phyloP scores from a whole-genome alignment of 2,329 filamentous ascomycete genomes.

The Cladophialophora bantiana region DNA sequence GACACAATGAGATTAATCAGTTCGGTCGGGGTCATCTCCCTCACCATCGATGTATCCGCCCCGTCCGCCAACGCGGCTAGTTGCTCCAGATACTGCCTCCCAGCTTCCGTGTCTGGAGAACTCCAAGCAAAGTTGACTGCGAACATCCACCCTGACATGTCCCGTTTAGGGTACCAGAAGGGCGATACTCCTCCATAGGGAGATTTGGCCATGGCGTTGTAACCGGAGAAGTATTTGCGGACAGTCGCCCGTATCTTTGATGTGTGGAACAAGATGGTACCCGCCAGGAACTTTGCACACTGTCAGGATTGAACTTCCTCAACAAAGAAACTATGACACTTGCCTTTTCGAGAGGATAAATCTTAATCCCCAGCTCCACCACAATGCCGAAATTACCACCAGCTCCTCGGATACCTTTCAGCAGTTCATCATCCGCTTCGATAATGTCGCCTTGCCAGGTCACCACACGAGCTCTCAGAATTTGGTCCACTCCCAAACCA shows the following conservation, averaged over 20 bases:
- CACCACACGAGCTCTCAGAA: conserved; percentile 17
- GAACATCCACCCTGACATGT: conserved; percentile 11
- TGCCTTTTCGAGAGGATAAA: conserved; percentile 18
- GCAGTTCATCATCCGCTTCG: conserved; percentile 15
- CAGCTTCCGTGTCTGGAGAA: conserved; percentile 14
- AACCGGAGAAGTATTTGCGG: conserved; percentile 16
- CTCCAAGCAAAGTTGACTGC: conserved; percentile 16
- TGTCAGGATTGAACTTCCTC: background rate
- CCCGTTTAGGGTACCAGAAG: conserved; percentile 14
- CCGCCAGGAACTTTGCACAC: conserved; percentile 5
- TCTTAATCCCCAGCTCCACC: conserved; percentile 19
- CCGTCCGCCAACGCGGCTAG: conserved; percentile 3
- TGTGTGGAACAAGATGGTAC: conserved; percentile 10
- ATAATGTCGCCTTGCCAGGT: conserved; percentile 15
- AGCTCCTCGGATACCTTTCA: conserved; percentile 21
- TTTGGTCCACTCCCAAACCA: conserved; percentile 17
- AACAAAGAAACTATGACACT: background rate
- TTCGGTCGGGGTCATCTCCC: conserved; percentile 11
- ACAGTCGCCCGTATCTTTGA: conserved; percentile 8
- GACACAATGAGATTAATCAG: conserved; percentile 5
- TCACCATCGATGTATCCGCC: conserved; percentile 13
- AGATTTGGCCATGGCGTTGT: conserved; percentile 14
- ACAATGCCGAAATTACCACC: conserved; percentile 18
- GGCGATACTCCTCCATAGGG: conserved; percentile 8
- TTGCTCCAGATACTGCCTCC: conserved; percentile 12